Conservation (phyloP, 2,329 filamentous ascomycete species). For the Xylaria polymorpha region DNA sequence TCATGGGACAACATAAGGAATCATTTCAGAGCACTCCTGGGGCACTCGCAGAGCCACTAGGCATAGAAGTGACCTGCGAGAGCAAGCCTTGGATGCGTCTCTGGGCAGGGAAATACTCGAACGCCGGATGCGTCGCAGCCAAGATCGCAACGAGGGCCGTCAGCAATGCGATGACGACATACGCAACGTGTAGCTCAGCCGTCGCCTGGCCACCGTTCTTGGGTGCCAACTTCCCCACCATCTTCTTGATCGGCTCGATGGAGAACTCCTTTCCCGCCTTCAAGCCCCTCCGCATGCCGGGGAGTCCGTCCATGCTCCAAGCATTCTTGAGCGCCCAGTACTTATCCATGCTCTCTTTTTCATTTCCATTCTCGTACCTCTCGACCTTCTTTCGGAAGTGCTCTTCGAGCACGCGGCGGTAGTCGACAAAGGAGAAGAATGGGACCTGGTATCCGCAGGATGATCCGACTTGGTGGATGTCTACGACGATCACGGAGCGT, state of each 20-base stretch:
- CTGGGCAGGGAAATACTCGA: slow-evolving; percentile 44
- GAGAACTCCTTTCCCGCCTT: slow-evolving; percentile 48
- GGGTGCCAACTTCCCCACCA: slow-evolving; percentile 53
- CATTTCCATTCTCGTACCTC: slow-evolving; percentile 49
- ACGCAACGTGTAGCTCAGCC: slow-evolving; percentile 33
- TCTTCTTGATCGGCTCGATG: slow-evolving; percentile 54
- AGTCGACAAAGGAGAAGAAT: slow-evolving; percentile 54
- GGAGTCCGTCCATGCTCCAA: slow-evolving; percentile 55
- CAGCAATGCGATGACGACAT: slow-evolving; percentile 37
- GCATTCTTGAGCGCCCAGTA: slow-evolving; percentile 58
- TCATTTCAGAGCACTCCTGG: background rate
- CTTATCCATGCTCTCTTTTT: slow-evolving; percentile 53
- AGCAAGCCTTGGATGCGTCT: slow-evolving; percentile 42
- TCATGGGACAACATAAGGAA: background rate
- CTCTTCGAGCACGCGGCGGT: slow-evolving; percentile 52
- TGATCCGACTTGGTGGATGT: slow-evolving; percentile 54
- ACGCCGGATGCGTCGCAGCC: slow-evolving; percentile 45
- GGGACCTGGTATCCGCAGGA: slow-evolving; percentile 57
- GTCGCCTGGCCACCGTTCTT: slow-evolving; percentile 37
- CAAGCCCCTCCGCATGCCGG: slow-evolving; percentile 51
- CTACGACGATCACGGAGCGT: slow-evolving; percentile 54
- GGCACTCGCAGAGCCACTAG: slow-evolving; percentile 31
- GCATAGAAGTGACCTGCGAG: slow-evolving; percentile 35
- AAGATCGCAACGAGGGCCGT: slow-evolving; percentile 39
- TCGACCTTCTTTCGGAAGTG: slow-evolving; percentile 50